phyloP scores from a whole-genome alignment of 2,329 filamentous ascomycete genomes.

The Pseudopithomyces chartarum region DNA sequence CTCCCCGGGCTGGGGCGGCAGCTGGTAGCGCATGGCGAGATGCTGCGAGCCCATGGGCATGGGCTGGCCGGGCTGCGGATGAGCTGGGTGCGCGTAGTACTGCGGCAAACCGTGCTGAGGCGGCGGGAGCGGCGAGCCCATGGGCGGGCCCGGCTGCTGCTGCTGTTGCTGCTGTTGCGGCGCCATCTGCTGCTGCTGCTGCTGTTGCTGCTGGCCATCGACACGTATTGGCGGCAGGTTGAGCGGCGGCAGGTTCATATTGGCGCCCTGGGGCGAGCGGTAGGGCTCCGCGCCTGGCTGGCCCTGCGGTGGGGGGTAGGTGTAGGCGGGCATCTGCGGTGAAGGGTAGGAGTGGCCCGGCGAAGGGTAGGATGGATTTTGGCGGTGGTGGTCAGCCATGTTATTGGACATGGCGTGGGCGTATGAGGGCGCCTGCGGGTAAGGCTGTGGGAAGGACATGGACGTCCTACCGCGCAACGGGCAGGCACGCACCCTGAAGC shows the following conservation, averaged over 20 bases:
- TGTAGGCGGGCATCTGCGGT: constrained; percentile 56
- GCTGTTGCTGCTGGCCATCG: constrained; percentile 46
- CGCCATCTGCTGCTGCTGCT: not conserved
- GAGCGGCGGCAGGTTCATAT: constrained; percentile 51
- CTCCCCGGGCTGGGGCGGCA: constrained; percentile 55
- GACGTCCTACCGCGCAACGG: constrained; percentile 29
- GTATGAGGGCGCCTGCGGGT: constrained; percentile 39
- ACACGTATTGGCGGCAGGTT: constrained; percentile 59
- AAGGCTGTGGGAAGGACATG: constrained; percentile 34
- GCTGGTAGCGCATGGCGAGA: constrained; percentile 58
- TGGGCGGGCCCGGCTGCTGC: constrained; percentile 44
- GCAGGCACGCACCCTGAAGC: constrained; percentile 22
- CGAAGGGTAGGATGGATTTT: constrained; percentile 49
- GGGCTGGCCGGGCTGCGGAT: constrained; percentile 51
- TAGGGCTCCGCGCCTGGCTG: constrained; percentile 49
- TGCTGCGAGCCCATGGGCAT: constrained; percentile 57
- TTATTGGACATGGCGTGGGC: constrained; percentile 29
- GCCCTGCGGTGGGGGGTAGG: constrained; percentile 51
- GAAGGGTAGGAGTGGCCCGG: constrained; percentile 56
- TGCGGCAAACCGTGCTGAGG: constrained; percentile 56
- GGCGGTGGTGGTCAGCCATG: constrained; percentile 44
- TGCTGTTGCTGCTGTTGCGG: constrained; percentile 35
- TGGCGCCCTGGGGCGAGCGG: constrained; percentile 52
- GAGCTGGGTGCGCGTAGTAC: constrained; percentile 56
- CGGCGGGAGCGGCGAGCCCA: constrained; percentile 60